A percentile compares a stretch with the other conserved stretches of the same genome.
These are phyloP conservation scores for Ilex asprella DNA, from an alignment of 257 asterid species.

Conservation along the genomic window DNA sequence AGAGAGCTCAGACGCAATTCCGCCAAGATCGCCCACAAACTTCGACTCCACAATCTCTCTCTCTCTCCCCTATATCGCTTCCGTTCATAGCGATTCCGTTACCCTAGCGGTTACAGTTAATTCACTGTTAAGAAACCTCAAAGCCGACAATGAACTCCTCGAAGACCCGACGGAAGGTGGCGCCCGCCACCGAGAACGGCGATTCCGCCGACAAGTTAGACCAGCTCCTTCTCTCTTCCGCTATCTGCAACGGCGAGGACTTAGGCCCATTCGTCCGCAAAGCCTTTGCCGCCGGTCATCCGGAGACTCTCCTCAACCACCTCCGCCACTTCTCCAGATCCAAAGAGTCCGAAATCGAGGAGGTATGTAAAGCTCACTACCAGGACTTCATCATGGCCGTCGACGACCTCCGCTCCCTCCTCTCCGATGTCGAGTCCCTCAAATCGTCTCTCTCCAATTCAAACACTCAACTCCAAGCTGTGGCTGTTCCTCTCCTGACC, in stretches of 20 bases:
- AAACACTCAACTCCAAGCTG: constrained; percentile 73
- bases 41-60: no score
- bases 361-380: constrained; percentile 89
- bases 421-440: constrained; percentile 89
- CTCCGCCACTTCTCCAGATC: constrained; percentile 77
- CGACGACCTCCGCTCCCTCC: constrained; percentile 90
- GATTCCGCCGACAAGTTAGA: constrained; percentile 87
- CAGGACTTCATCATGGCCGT: constrained; percentile 95
- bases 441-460: constrained; percentile 68
- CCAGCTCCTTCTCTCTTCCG: constrained; percentile 75
- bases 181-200: constrained; percentile 56
- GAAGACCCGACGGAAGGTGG: constrained; percentile 75
- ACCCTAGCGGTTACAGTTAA: constrained; percentile 24
- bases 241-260: constrained; percentile 93
- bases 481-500: constrained; percentile 71
- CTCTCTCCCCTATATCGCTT: constrained; percentile 42
- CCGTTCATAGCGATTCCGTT: constrained; percentile 40
- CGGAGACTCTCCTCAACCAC: constrained; percentile 71
- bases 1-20: no score
- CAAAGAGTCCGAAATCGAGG: constrained; percentile 92
- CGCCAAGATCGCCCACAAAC: no score
- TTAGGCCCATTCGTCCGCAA: constrained; percentile 81
- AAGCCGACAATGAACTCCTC: constrained; percentile 39
- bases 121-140: constrained; percentile 1
- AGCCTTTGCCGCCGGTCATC: constrained; percentile 79